Conservation (phyloP, 129 eudicot genomes). For the Arctium minus region DNA sequence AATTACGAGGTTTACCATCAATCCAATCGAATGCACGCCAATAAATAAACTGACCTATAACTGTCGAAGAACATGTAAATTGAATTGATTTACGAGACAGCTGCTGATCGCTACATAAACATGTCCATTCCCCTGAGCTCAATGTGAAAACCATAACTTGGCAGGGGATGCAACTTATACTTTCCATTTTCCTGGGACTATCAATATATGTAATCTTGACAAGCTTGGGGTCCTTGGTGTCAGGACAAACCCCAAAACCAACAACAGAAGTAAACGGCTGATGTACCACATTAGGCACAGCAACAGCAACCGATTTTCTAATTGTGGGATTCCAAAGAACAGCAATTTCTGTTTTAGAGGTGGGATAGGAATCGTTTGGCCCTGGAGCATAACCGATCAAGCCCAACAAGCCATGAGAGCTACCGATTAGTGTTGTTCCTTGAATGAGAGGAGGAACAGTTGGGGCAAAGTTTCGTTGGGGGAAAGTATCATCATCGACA, state of each 20-base stretch:
- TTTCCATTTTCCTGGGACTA: neutral
- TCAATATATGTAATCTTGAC: slow-evolving; percentile 33
- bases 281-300: neutral
- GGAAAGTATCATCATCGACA: too few relatives aligned
- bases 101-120: neutral
- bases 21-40: too few relatives aligned
- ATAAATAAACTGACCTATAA: slow-evolving; percentile 22
- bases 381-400: neutral
- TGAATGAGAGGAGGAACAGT: too few relatives aligned
- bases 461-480: too few relatives aligned
- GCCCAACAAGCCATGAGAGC: slow-evolving; percentile 36
- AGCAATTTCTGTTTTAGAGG: neutral
- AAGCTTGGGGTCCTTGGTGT: slow-evolving; percentile 12
- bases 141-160: slow-evolving; percentile 32
- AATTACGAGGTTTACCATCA: too few relatives aligned
- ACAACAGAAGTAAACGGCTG: slow-evolving; percentile 11
- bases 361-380: neutral
- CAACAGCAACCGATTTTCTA: slow-evolving; percentile 4
- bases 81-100: slow-evolving; percentile 6
- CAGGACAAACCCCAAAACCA: slow-evolving; percentile 43
- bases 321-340: slow-evolving; percentile 44
- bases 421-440: slow-evolving; percentile 24
- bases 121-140: slow-evolving; percentile 29
- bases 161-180: neutral
- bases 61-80: slow-evolving; percentile 21